Evolutionary conservation across 495 filamentous ascomycete species (phyloP).

Genomic region (Ramalina peruviana): DNA sequence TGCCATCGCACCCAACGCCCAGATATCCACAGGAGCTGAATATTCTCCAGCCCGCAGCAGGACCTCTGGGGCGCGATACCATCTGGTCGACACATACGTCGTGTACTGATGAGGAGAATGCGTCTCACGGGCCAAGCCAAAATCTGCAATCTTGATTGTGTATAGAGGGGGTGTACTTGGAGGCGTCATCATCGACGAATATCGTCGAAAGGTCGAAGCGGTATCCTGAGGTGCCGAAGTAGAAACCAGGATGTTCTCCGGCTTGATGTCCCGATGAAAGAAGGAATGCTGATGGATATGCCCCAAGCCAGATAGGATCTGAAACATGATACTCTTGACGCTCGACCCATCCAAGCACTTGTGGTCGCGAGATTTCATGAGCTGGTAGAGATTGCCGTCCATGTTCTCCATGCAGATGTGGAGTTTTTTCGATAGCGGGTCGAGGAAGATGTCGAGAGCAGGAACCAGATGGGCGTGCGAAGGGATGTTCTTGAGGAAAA

Average conservation of each 20-base stretch:
- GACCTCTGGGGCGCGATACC: constrained; percentile 97
- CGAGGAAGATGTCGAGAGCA: constrained; percentile 95
- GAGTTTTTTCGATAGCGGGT: constrained; percentile 85
- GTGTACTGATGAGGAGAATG: constrained; percentile 94
- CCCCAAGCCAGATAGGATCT: constrained; percentile 90
- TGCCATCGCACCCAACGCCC: constrained; percentile 98
- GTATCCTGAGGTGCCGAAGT: constrained; percentile 76
- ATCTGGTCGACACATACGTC: constrained; percentile 95
- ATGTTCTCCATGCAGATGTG: constrained; percentile 99
- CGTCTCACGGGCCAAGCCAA: constrained; percentile 93
- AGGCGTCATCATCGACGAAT: constrained; percentile 85
- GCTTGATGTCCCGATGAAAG: constrained; percentile 99
- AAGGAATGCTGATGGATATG: constrained; percentile 96
- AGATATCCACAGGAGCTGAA: constrained; percentile 96
- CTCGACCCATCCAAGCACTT: constrained; percentile 79
- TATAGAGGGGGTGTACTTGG: constrained; percentile 87
- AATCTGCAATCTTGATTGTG: constrained; percentile 97
- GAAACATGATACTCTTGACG: constrained; percentile 95
- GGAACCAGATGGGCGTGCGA: constrained; percentile 85
- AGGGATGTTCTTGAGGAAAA: constrained; percentile 84
- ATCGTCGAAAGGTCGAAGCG: constrained; percentile 66
- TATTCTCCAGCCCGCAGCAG: constrained; percentile 91
- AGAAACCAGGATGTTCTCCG: constrained; percentile 96
- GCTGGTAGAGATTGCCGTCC: constrained; percentile 97
- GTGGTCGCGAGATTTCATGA: constrained; percentile 97